Evolutionary conservation across 129 eudicot genomes (phyloP), one percentile per base, ranked within the genome.

Genomic region (Escallonia rubra): DNA sequence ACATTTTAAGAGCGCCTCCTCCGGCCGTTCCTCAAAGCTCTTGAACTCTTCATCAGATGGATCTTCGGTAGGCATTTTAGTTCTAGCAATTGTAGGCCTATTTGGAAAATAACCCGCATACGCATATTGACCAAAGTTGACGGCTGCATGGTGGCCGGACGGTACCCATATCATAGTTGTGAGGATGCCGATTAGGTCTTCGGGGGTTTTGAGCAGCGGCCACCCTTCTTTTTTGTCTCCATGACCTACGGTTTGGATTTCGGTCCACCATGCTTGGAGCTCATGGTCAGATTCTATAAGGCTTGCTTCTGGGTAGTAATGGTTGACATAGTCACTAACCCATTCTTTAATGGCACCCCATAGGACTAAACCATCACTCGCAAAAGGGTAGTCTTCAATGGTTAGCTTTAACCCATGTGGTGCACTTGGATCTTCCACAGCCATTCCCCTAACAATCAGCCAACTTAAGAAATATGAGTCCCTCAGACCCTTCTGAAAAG

Each of bases 221-320:
- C 89, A 84, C 83, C 90, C 81, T 8, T 77, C 11, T 62, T 78
- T 82, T 80, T 74, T 68, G 60, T 85, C 86, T 12, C 84, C 81
- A 15, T 85, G 90, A 16, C 90, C 86, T 7, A 67, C 61, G 10
- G 71, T 63, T 49, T 72, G 59, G 14, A 85, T 63, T 41, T 85
- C 90, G n/a, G 67, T 63, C 90, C 90, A 80, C 90, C 86, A 81
- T 16, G 79, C 61, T 64, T 81, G 82, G 41, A 85, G 73, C 72
- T 85, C 90, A 34, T 34, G 15, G 57, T 85, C 90, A 6, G 59
- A 67, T 39, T 57, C 50, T 14, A 84, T 41, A 52, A 73, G 68
- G 1, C 43, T 51, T 5, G 72, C 79, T 3, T 72, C 65, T 44
- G 34, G 67, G 68, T 85, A 85, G 69, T 71, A 80, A 43, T 66